These are phyloP conservation scores for Globisporangium paroecandrum DNA, from an alignment of 352 stramenopile genomes.

Conservation along the genomic window DNA sequence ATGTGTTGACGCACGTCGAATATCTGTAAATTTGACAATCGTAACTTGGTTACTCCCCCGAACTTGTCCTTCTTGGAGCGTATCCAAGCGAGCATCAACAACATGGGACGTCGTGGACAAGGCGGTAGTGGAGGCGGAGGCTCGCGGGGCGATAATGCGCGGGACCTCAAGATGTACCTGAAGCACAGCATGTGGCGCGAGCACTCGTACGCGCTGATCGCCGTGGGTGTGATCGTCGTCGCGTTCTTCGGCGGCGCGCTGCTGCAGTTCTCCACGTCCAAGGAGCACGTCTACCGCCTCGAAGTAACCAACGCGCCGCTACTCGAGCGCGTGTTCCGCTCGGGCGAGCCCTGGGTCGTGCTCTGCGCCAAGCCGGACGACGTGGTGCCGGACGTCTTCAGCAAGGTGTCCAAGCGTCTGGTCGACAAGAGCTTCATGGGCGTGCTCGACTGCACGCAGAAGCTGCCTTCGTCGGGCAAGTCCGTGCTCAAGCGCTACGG, in stretches of 20 bases:
- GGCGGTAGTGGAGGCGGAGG: constrained; percentile 19
- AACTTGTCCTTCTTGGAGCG: too few relatives aligned
- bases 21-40: too few relatives aligned
- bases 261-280: constrained; percentile 60
- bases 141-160: constrained; percentile 45
- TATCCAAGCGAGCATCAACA: neutral
- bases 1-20: too few relatives aligned
- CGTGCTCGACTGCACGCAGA: constrained; percentile 74
- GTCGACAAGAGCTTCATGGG: constrained; percentile 54
- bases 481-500: constrained; percentile 57
- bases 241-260: constrained; percentile 62
- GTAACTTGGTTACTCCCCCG: too few relatives aligned
- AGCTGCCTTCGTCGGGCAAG: constrained; percentile 47
- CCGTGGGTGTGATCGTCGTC: constrained; percentile 44
- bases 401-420: constrained; percentile 56
- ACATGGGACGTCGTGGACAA: constrained; percentile 36
- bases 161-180: constrained; percentile 80
- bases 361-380: constrained; percentile 68
- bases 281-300: constrained; percentile 63
- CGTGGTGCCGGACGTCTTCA: constrained; percentile 67
- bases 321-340: constrained; percentile 72
- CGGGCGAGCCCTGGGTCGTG: constrained; percentile 79
- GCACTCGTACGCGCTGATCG: constrained; percentile 57
- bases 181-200: constrained; percentile 82
- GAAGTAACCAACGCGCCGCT: constrained; percentile 50